Base-by-base conservation (phyloP, 2,329 filamentous ascomycete genomes). In the Fusarium equiseti region DNA sequence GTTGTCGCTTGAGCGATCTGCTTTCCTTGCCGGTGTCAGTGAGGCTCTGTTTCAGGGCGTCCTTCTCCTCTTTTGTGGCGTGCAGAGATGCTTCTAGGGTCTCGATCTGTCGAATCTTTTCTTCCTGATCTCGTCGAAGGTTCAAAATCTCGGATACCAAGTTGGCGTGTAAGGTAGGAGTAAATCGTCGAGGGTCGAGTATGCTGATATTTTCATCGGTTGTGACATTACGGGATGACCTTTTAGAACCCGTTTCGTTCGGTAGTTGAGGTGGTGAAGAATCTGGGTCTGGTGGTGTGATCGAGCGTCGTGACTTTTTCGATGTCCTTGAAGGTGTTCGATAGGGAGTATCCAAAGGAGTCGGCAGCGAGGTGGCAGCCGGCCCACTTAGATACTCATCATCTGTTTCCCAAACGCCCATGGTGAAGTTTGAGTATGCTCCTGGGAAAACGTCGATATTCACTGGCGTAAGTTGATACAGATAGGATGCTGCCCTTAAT, bases 81-180 rank as follows among this genome's bases (percentile, higher is more conserved):
- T 97, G 90, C 35, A 99, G 83, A 27, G 87, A 90, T 2, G 86
- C 84, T 81, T 99, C 96, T 18, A 99, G 85, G 56, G 88, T 90
- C 77, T 98, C 95, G 58, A 99, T 97, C 56, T 94, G 87, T 74
- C 90, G 93, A 46, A 91, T 88, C 81, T 97, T 98, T 44, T 92
- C 93, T 77, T 99, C 96, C 68, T 98, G 89, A 71, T 99, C 96
- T 62, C 96, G 88, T 24, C 95, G 90, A 52, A 99, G 83, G 4
- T 90, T 89, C 42, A 99, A 84, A 68, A 99, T 99, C 79, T 99
- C 96, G 0, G 95, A 95, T 1, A 99, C 95, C 9, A 99, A 84
- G 52, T 93, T 98, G 11, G 96, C 96, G 79, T 98, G 96, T 13
- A 99, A 83, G 0, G 95, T 98, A 2, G 96, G 96, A 1, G 96